Base-by-base conservation (phyloP, 257 asterid genomes). In the Lantana camara region DNA sequence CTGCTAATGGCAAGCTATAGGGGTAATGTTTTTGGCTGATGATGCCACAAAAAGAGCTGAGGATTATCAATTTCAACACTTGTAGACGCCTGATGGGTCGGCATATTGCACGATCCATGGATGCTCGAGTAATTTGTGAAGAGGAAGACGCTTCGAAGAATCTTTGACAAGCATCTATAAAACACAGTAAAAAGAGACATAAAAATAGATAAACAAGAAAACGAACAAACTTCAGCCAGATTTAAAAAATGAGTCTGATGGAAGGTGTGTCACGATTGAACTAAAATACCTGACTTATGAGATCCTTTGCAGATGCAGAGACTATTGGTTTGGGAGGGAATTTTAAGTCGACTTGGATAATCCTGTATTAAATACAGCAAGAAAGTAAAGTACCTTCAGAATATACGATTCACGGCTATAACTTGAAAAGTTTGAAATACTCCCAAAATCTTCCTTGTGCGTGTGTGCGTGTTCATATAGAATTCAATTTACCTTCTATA, bases 111-210 rank as follows among this genome's bases (percentile, higher is more conserved):
- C 83, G 22, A 94, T 78, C 99, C 99, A 94, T 11, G 91, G 89
- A 81, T 94, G 99, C 90, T 90, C 97, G 1, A 94, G 88, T 47
- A 90, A 73, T 70, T 90, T 94, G 77, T 90, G 92, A 16, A 88
- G 77, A 40, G 97, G 92, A 68, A 93, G 59, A 27, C 99, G 92
- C 47, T 82, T 67, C 1, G 95, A 84, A 68, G 92, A 85, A 65
- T 88, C 95, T 82, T 82, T 93, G 50, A 93, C 95, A 5, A 93
- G 95, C 97, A 94, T 94, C 97, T 92, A 77, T 71, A n/a, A n/a
- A n/a, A n/a, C n/a, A n/a, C n/a, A n/a, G n/a, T 37, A 17, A 44
- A 4, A 27, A 49, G 24, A 42, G 20, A 9, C 22, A 41, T 11
- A 17, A 9, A 24, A 7, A 44, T 13, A 23, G 32, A 57, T 15